These are phyloP conservation scores for Leishmania aethiopica DNA, from an alignment of 208 protist species.

Conservation along the genomic window DNA sequence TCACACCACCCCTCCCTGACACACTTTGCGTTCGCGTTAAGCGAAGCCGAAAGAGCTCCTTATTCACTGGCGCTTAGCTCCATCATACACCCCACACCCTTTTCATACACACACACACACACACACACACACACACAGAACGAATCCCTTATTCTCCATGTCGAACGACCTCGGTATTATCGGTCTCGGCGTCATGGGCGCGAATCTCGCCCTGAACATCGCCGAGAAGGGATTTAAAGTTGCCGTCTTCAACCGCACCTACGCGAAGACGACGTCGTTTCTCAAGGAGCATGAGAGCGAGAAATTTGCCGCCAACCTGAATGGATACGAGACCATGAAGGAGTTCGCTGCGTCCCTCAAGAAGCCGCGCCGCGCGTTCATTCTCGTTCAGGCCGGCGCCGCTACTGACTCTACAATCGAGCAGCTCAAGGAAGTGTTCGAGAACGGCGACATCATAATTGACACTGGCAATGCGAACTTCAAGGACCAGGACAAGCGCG, in stretches of 20 bases:
- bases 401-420: constrained; percentile 96
- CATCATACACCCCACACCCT: neutral
- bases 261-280: constrained; percentile 85
- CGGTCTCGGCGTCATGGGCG: constrained; percentile 99
- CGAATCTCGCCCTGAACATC: constrained; percentile 99
- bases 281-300: constrained; percentile 63
- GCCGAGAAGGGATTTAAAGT: constrained; percentile 95
- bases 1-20: neutral
- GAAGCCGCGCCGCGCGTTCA: constrained; percentile 92
- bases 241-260: constrained; percentile 94
- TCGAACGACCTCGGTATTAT: constrained; percentile 96
- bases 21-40: neutral
- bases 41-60: neutral
- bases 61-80: neutral
- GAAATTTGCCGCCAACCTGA: constrained; percentile 64
- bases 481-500: constrained; percentile 94
- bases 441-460: constrained; percentile 95
- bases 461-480: constrained; percentile 97
- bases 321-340: constrained; percentile 80
- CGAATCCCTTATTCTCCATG: constrained; percentile 30
- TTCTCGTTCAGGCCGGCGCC: constrained; percentile 97
- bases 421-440: constrained; percentile 78
- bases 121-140: constrained; percentile 9
- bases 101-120: constrained; percentile 14
- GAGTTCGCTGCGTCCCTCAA: constrained; percentile 82